These are phyloP conservation scores for Lolium multiflorum DNA, from an alignment of 176 grass and related monocot species.

Conservation along the genomic window DNA sequence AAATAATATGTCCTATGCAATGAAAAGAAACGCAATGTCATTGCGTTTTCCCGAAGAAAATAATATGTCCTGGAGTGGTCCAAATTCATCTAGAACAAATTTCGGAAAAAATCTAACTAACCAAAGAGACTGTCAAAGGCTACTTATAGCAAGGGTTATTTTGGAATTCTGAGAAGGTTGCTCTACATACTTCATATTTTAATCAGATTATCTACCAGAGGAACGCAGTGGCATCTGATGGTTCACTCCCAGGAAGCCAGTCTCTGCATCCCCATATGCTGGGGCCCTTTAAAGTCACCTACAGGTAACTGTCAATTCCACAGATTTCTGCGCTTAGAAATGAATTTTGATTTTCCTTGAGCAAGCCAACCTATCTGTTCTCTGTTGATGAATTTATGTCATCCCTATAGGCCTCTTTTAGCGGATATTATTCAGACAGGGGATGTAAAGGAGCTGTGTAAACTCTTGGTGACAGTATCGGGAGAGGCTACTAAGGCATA, in stretches of 20 bases:
- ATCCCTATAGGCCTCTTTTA: constrained; percentile 85
- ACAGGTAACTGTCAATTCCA: constrained; percentile 68
- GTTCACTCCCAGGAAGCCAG: constrained; percentile 59
- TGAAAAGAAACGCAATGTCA: too few species aligned
- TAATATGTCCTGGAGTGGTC: background rate
- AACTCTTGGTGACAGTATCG: constrained; percentile 79
- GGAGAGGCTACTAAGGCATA: constrained; percentile 70
- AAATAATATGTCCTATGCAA: background rate
- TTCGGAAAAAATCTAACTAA: background rate
- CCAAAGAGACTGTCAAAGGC: constrained; percentile 17
- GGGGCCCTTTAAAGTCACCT: constrained; percentile 78
- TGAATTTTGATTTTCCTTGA: constrained; percentile 23
- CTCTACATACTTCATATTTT: constrained; percentile 26
- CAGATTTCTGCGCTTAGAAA: background rate
- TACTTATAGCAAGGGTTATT: constrained; percentile 23
- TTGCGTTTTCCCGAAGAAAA: background rate
- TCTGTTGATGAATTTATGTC: constrained; percentile 44
- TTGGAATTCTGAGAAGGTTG: constrained; percentile 15
- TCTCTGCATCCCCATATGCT: constrained; percentile 52
- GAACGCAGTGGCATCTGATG: constrained; percentile 44
- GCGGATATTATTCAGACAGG: constrained; percentile 82
- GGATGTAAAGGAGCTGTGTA: constrained; percentile 86
- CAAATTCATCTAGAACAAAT: constrained; percentile 22
- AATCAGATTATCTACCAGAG: constrained; percentile 62
- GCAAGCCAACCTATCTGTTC: constrained; percentile 31